Conservation (phyloP, 2,329 filamentous ascomycete genomes). For the Dactylellina parvicollis region DNA sequence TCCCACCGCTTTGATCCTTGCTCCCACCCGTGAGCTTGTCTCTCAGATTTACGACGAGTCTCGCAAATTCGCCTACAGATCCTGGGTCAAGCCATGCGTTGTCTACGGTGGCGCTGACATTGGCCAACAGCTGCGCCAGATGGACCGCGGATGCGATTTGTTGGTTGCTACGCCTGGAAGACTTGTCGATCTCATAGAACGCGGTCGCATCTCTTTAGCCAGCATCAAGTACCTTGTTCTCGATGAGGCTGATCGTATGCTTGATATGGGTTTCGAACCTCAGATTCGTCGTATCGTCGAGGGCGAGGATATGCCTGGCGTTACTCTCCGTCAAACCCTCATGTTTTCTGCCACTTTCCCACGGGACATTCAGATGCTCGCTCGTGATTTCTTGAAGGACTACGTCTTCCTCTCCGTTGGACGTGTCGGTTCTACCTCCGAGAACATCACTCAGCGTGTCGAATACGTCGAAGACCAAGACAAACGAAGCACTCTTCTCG, state of each 20-base stretch:
- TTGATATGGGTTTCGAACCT: conserved; percentile 99
- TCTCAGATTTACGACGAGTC: conserved; percentile 98
- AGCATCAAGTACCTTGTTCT: conserved; percentile 99
- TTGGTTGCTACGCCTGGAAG: conserved; percentile 96
- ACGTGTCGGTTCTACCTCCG: conserved; percentile 98
- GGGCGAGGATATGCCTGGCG: conserved; percentile 94
- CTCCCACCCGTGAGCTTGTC: conserved; percentile 96
- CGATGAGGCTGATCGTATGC: conserved; percentile 99
- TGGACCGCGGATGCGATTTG: conserved; percentile 96
- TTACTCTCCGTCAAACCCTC: conserved; percentile 89
- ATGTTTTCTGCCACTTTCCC: conserved; percentile 99
- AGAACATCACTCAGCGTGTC: conserved; percentile 99
- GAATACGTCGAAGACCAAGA: conserved; percentile 97
- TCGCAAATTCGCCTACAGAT: conserved; percentile 98
- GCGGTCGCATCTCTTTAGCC: conserved; percentile 93
- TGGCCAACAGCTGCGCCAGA: conserved; percentile 95
- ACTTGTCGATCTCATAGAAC: conserved; percentile 97
- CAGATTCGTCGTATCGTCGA: conserved; percentile 99
- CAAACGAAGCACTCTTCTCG: conserved; percentile 96
- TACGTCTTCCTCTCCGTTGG: conserved; percentile 99
- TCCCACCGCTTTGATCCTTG: conserved; percentile 93
- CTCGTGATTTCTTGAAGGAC: conserved; percentile 97
- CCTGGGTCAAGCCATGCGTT: conserved; percentile 97
- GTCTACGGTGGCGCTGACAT: conserved; percentile 99
- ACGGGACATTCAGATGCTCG: conserved; percentile 98